Evolutionary conservation across 345 rosid species (phyloP).

Genomic region (Moricandia arvensis): DNA sequence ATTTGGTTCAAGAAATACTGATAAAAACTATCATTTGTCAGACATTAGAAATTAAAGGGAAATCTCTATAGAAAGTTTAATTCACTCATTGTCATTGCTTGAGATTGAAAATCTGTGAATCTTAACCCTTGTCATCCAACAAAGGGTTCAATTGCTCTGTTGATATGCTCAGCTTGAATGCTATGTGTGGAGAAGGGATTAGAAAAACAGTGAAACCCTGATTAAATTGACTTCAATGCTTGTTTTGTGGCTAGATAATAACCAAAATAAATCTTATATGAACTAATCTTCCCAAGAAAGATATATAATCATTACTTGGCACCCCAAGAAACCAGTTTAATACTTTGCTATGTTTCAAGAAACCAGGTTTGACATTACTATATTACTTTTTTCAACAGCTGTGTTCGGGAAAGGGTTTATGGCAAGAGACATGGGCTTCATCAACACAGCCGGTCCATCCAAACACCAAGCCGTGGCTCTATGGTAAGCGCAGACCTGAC

Average conservation of each 20-base stretch:
- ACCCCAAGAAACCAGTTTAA: not conserved
- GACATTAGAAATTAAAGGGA: no score
- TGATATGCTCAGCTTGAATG: no score
- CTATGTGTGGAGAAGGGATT: no score
- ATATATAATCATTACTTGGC: not conserved
- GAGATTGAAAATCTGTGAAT: no score
- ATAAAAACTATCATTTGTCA: not conserved
- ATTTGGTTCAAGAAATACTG: not conserved
- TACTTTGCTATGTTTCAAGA: not conserved
- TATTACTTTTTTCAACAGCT: slow-evolving; percentile 41
- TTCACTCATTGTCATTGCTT: no score
- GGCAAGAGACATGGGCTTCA: slow-evolving; percentile 65
- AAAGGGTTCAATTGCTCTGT: no score
- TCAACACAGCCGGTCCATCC: slow-evolving; percentile 68
- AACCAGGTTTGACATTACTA: not conserved
- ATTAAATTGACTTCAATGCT: not conserved
- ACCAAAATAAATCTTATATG: not conserved
- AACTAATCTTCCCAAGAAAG: not conserved
- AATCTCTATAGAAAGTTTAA: no score
- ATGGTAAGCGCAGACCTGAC: slow-evolving; percentile 64
- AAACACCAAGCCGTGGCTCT: slow-evolving; percentile 91
- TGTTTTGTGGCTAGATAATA: not conserved
- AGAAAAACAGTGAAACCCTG: not conserved
- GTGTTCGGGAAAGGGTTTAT: slow-evolving; percentile 72
- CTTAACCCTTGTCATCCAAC: no score